Percentiles rank a stretch among this genome's conserved stretches.
These are phyloP conservation scores for Candida schatavii DNA, from an alignment of 805 yeast genomes.

Conservation along the genomic window DNA sequence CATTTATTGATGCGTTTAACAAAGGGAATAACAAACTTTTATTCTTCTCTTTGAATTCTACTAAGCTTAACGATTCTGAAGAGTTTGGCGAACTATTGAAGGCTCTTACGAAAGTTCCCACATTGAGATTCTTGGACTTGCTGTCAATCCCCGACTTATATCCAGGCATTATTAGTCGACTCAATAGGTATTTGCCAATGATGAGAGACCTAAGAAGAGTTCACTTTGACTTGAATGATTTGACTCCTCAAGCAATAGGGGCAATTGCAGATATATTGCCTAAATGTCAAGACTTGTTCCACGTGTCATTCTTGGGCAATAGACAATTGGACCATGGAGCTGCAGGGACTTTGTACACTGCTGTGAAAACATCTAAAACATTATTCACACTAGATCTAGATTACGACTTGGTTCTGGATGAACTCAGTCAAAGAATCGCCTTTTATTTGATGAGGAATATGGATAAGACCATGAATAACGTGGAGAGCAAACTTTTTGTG, in stretches of 20 bases:
- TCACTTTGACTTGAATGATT: constrained; percentile 54
- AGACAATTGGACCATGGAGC: constrained; percentile 41
- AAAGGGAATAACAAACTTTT: constrained; percentile 34
- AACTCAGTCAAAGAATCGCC: constrained; percentile 52
- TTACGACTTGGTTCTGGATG: constrained; percentile 51
- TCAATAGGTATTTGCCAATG: constrained; percentile 44
- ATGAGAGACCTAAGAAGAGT: constrained; percentile 46
- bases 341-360: constrained; percentile 48
- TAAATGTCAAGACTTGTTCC: constrained; percentile 45
- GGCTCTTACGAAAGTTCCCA: constrained; percentile 34
- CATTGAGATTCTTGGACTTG: constrained; percentile 50
- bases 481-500: constrained; percentile 7
- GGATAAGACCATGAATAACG: constrained; percentile 41
- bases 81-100: constrained; percentile 35
- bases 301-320: constrained; percentile 55
- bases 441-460: constrained; percentile 56
- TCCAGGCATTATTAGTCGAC: constrained; percentile 47
- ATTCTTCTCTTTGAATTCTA: constrained; percentile 53
- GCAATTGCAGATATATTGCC: constrained; percentile 50
- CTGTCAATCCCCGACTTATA: constrained; percentile 51
- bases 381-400: constrained; percentile 53
- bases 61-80: constrained; percentile 42
- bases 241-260: constrained; percentile 44
- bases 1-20: constrained; percentile 43
- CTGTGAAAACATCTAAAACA: constrained; percentile 45